These are phyloP conservation scores for Entoloma clypeatum DNA, from an alignment of 1,284 basidiomycete species.

Conservation along the genomic window DNA sequence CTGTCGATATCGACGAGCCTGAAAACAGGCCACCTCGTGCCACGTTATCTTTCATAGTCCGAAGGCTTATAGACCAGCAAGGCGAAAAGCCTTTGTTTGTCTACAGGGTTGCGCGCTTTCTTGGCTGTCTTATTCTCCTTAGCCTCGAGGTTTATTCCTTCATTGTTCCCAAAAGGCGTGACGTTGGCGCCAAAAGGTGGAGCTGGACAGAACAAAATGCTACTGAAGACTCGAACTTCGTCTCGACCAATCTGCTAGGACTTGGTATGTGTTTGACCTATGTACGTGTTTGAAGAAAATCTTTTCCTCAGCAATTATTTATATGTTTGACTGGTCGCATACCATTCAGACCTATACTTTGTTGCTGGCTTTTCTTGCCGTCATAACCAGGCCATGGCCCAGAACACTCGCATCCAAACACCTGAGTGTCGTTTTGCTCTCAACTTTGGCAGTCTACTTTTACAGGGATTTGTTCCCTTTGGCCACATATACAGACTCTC, in stretches of 20 bases:
- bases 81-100: conserved; percentile 25
- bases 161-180: conserved; percentile 21
- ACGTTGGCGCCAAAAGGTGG: conserved; percentile 2
- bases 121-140: conserved; percentile 35
- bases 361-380: conserved; percentile 29
- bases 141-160: conserved; percentile 33
- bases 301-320: neutral
- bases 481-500: conserved; percentile 40
- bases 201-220: neutral
- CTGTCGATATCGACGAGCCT: conserved; percentile 2
- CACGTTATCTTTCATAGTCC: conserved; percentile 8
- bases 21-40: neutral
- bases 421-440: conserved; percentile 32
- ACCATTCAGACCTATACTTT: conserved; percentile 28
- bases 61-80: conserved; percentile 18
- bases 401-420: conserved; percentile 30
- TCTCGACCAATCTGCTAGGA: conserved; percentile 22
- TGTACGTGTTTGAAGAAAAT: conserved; percentile 30
- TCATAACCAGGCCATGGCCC: conserved; percentile 28
- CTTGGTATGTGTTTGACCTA: conserved; percentile 33
- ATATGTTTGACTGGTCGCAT: conserved; percentile 2
- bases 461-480: conserved; percentile 68
- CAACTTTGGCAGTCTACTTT: conserved; percentile 40
- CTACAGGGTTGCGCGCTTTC: conserved; percentile 34
- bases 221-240: conserved; percentile 16